Base-by-base conservation (phyloP, 257 asterid species). In the Solanum tacnaense region DNA sequence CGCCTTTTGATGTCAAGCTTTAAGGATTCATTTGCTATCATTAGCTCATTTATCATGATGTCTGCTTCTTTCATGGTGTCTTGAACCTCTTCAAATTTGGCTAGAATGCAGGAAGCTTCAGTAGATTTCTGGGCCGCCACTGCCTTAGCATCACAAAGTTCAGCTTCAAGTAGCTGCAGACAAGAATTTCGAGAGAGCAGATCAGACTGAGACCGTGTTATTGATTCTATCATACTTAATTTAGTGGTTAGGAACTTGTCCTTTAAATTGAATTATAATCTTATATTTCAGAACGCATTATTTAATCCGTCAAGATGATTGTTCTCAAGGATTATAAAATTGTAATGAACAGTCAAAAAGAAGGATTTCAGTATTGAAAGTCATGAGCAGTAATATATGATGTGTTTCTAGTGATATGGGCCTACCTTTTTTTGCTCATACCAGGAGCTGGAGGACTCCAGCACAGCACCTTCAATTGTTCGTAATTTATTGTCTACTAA, bases 81-180 rank as follows among this genome's bases (percentile, higher is more conserved):
- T 91, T 95, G 99, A 85, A 93, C 94, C 93, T 96, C 99, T 91
- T 92, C 98, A 88, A 96, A 96, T 92, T 97, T 97, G 85, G 94
- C 94, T 87, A 97, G 93, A 90, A 96, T 76, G 86, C 96, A 95
- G 52, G 95, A 91, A 44, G 98, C 98, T 91, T 97, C 99, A 44
- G 96, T 93, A 87, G 94, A 89, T 93, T 96, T 96, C 95, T 96
- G 98, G 34, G 94, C 89, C 58, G 98, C 96, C 90, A 90, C 90
- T 85, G 92, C 91, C 91, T 90, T 94, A 16, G 99, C 99, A 83
- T 95, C 96, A 87, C 91, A 93, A 84, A 96, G 94, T 91, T 96
- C 99, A 68, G 89, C 93, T 90, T 92, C 98, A 86, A 96, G 92
- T 86, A 94, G 89, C 99, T 97, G 98, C 36, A 84, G 74, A 18